phyloP scores from a whole-genome alignment of 169 alveolate species.

The Cryptosporidium sp. region DNA sequence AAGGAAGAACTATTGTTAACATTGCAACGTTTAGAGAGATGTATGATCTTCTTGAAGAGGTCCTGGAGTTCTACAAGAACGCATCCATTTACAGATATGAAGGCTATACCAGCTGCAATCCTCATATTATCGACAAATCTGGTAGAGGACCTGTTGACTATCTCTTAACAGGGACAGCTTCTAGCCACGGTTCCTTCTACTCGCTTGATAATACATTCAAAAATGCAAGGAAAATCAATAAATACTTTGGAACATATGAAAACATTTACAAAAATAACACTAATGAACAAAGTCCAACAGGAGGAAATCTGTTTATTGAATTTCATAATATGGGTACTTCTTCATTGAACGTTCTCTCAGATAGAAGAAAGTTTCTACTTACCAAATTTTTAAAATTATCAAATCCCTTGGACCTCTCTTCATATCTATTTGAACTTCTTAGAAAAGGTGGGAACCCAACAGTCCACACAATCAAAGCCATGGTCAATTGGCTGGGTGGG shows the following conservation, averaged over 20 bases:
- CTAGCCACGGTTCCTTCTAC: not conserved
- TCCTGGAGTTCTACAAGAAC: slow-evolving; percentile 62
- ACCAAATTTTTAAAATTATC: slow-evolving; percentile 33
- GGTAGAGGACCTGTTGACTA: slow-evolving; percentile 66
- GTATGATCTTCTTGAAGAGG: slow-evolving; percentile 52
- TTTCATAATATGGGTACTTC: not conserved
- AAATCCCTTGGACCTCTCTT: slow-evolving; percentile 58
- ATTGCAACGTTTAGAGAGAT: slow-evolving; percentile 54
- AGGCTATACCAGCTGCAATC: slow-evolving; percentile 73
- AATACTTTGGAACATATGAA: not conserved
- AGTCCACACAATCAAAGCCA: slow-evolving; percentile 32
- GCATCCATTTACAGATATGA: slow-evolving; percentile 53
- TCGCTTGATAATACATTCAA: not conserved
- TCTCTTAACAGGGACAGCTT: slow-evolving; percentile 28
- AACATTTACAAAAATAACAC: not conserved
- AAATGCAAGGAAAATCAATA: not conserved
- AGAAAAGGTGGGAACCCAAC: slow-evolving; percentile 66
- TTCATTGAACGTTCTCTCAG: slow-evolving; percentile 25
- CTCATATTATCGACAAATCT: slow-evolving; percentile 65
- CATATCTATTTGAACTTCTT: slow-evolving; percentile 56
- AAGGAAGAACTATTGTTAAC: slow-evolving; percentile 54
- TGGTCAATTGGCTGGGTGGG: slow-evolving; percentile 49
- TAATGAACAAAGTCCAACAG: not conserved
- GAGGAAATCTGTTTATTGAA: not conserved
- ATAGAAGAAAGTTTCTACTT: slow-evolving; percentile 27